Conservation (phyloP, 169 alveolate genomes). For the Hepatocystis sp. region DNA sequence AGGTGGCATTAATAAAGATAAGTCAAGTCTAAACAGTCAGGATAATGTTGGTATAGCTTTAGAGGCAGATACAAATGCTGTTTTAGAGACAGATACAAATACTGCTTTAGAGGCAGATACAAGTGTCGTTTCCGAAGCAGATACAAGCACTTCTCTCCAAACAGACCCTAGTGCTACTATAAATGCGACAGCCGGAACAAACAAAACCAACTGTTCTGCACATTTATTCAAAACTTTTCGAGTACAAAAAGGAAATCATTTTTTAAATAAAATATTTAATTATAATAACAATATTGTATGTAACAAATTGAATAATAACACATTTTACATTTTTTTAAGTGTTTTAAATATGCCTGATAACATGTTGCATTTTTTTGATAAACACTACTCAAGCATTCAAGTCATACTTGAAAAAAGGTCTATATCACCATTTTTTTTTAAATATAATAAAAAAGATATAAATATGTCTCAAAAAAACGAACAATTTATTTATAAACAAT, state of each 20-base stretch:
- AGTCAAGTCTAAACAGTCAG: background rate
- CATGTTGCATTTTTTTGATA: constrained; percentile 61
- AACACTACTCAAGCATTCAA: constrained; percentile 69
- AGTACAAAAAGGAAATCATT: constrained; percentile 53
- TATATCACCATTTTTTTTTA: constrained; percentile 63
- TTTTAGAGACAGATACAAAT: too few species aligned
- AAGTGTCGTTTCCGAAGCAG: too few species aligned
- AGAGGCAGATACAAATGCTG: too few species aligned
- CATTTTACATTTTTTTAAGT: constrained; percentile 63
- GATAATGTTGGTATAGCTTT: too few species aligned
- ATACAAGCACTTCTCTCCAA: too few species aligned
- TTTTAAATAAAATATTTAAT: constrained; percentile 57
- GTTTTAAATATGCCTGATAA: constrained; percentile 61
- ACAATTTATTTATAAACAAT: constrained; percentile 63
- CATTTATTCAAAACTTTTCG: constrained; percentile 15
- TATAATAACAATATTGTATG: constrained; percentile 43
- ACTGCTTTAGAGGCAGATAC: too few species aligned
- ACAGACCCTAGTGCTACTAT: background rate
- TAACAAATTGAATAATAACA: constrained; percentile 30
- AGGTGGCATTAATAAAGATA: background rate
- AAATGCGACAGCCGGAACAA: too few species aligned
- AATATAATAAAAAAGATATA: constrained; percentile 20
- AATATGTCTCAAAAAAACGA: constrained; percentile 15
- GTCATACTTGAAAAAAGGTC: constrained; percentile 58
- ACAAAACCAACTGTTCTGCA: too few species aligned